phyloP scores from a whole-genome alignment of 2,329 filamentous ascomycete species.

The Colletotrichum echinochloae region DNA sequence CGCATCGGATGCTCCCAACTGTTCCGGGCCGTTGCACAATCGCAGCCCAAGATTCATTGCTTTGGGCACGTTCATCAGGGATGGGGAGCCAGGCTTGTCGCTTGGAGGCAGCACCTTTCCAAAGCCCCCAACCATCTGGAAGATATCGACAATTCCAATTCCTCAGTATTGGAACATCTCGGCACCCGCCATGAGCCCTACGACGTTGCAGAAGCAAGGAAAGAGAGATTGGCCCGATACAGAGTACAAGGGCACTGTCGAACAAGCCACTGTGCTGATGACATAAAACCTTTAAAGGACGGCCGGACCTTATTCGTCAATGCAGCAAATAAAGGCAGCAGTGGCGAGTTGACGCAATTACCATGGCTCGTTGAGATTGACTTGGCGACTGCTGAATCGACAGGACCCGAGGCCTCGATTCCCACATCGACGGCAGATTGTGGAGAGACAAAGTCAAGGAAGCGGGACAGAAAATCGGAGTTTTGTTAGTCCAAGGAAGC shows the following conservation, averaged over 20 bases:
- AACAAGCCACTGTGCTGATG: constrained; percentile 54
- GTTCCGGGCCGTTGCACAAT: constrained; percentile 57
- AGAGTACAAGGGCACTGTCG: constrained; percentile 48
- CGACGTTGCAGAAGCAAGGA: constrained; percentile 34
- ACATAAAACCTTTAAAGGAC: constrained; percentile 46
- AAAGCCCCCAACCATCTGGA: constrained; percentile 52
- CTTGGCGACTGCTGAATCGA: constrained; percentile 46
- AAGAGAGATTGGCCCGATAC: constrained; percentile 41
- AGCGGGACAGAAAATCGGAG: no score
- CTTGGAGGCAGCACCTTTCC: constrained; percentile 52
- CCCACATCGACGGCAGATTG: no score
- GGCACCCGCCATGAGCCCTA: constrained; percentile 42
- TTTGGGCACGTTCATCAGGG: constrained; percentile 71
- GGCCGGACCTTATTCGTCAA: constrained; percentile 71
- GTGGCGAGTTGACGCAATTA: constrained; percentile 52
- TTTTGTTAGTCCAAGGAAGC: no score
- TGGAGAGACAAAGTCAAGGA: no score
- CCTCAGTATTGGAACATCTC: constrained; percentile 52
- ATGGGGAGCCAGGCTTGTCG: constrained; percentile 67
- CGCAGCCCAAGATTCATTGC: constrained; percentile 63
- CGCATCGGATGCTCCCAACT: constrained; percentile 58
- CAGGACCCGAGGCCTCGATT: no score
- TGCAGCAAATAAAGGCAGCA: constrained; percentile 64
- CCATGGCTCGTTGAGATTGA: constrained; percentile 67
- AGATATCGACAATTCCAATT: constrained; percentile 57